Evolutionary conservation across 306 rosid genomes (phyloP).

Genomic region (Myrica gale): DNA sequence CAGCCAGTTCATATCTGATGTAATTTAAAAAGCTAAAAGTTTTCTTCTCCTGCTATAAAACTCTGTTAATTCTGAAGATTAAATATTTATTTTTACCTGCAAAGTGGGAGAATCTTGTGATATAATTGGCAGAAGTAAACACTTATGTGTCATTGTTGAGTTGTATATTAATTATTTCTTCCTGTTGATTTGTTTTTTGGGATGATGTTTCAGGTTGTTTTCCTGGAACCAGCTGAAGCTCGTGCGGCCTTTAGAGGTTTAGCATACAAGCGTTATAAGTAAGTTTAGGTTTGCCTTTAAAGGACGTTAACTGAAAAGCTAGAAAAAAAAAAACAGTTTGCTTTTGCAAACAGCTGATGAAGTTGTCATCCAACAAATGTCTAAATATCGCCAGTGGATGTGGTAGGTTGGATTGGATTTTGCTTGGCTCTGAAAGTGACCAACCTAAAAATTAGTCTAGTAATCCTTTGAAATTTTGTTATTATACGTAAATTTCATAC

Average conservation of each 20-base stretch:
- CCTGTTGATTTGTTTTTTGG: slow-evolving; percentile 28
- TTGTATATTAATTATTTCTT: slow-evolving; percentile 17
- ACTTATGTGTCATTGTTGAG: neutral
- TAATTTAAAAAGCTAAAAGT: neutral
- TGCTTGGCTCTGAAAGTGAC: neutral
- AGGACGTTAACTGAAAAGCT: neutral
- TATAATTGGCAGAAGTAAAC: neutral
- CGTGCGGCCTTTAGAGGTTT: slow-evolving; percentile 82
- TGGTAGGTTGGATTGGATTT: neutral
- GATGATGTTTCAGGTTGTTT: slow-evolving; percentile 66
- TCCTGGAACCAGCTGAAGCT: slow-evolving; percentile 80
- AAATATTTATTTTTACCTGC: neutral
- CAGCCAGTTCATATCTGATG: neutral
- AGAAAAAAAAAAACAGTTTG: neutral
- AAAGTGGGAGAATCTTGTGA: neutral
- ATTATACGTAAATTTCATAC: neutral
- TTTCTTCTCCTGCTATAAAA: neutral
- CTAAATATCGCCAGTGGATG: neutral
- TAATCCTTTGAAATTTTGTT: neutral
- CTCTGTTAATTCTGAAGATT: slow-evolving; percentile 1
- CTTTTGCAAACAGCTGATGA: neutral
- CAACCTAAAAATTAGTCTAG: neutral
- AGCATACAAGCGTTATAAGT: slow-evolving; percentile 85
- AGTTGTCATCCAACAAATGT: neutral
- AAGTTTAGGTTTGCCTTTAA: slow-evolving; percentile 33